Percentiles rank a stretch among this genome's conserved stretches.
Evolutionary conservation across 768 basidiomycete species (phyloP).

Genomic region (Auriculariales sp.): DNA sequence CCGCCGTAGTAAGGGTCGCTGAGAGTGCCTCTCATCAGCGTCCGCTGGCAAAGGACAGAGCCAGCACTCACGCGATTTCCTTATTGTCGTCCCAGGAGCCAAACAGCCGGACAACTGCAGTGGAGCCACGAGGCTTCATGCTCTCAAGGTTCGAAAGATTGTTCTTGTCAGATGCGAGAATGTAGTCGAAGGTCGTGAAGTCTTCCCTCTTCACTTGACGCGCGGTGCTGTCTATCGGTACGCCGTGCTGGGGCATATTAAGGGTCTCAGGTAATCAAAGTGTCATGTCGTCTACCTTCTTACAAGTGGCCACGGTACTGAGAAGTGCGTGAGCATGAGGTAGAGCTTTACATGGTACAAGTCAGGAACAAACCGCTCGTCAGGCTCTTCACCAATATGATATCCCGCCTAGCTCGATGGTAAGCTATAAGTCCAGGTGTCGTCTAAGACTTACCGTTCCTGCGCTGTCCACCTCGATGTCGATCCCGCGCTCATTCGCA

Average conservation of each 20-base stretch:
- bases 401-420: conserved; percentile 34
- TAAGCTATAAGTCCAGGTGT: background rate
- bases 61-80: conserved; percentile 41
- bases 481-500: conserved; percentile 48
- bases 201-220: conserved; percentile 54
- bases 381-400: conserved; percentile 73
- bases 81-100: conserved; percentile 59
- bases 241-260: conserved; percentile 34
- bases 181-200: conserved; percentile 65
- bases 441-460: conserved; percentile 7
- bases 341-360: too few species aligned
- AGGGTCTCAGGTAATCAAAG: conserved; percentile 2
- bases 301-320: conserved; percentile 58
- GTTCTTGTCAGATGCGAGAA: conserved; percentile 70
- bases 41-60: too few species aligned
- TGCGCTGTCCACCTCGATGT: conserved; percentile 37
- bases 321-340: background rate
- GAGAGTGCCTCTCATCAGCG: background rate
- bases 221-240: conserved; percentile 56
- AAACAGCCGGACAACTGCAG: conserved; percentile 62
- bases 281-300: conserved; percentile 54
- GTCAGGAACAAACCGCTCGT: conserved; percentile 43
- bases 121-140: conserved; percentile 29
- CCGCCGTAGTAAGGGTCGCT: background rate
- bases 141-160: conserved; percentile 52